Evolutionary conservation across 768 basidiomycete species (phyloP).

Genomic region (Dentipellis sp.): DNA sequence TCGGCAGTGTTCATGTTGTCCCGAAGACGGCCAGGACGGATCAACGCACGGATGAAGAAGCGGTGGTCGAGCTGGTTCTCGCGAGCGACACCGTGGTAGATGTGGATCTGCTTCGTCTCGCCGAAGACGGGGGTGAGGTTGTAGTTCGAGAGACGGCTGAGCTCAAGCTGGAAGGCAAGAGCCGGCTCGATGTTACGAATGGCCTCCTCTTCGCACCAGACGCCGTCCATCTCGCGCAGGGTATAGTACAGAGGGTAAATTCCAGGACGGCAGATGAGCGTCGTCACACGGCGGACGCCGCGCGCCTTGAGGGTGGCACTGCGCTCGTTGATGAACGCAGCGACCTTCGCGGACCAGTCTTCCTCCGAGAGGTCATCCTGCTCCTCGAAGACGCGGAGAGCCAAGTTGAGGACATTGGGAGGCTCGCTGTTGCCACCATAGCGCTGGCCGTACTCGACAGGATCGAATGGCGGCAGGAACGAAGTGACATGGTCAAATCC

Average conservation of each 20-base stretch:
- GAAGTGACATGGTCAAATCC: slow-evolving; percentile 72
- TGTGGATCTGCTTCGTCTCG: slow-evolving; percentile 95
- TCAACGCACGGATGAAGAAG: slow-evolving; percentile 95
- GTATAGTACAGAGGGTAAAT: slow-evolving; percentile 96
- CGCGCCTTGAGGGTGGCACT: slow-evolving; percentile 52
- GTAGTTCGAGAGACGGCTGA: slow-evolving; percentile 94
- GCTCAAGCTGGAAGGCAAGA: slow-evolving; percentile 94
- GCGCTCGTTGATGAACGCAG: slow-evolving; percentile 62
- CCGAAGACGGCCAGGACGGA: slow-evolving; percentile 90
- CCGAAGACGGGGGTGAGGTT: slow-evolving; percentile 94
- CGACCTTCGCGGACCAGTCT: slow-evolving; percentile 67
- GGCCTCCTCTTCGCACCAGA: slow-evolving; percentile 90
- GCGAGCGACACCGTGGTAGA: slow-evolving; percentile 90
- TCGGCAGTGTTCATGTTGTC: slow-evolving; percentile 93
- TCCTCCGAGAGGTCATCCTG: slow-evolving; percentile 70
- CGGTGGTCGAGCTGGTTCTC: slow-evolving; percentile 98
- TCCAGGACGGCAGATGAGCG: slow-evolving; percentile 84
- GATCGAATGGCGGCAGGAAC: slow-evolving; percentile 67
- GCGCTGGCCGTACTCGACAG: slow-evolving; percentile 61
- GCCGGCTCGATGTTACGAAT: slow-evolving; percentile 99
- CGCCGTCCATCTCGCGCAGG: slow-evolving; percentile 59
- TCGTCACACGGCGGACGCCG: slow-evolving; percentile 86
- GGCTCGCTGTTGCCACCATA: slow-evolving; percentile 66
- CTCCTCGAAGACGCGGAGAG: slow-evolving; percentile 80
- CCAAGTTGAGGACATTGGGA: slow-evolving; percentile 92